Base-by-base conservation (phyloP, 1,284 basidiomycete genomes). In the Cryptococcus sp. region DNA sequence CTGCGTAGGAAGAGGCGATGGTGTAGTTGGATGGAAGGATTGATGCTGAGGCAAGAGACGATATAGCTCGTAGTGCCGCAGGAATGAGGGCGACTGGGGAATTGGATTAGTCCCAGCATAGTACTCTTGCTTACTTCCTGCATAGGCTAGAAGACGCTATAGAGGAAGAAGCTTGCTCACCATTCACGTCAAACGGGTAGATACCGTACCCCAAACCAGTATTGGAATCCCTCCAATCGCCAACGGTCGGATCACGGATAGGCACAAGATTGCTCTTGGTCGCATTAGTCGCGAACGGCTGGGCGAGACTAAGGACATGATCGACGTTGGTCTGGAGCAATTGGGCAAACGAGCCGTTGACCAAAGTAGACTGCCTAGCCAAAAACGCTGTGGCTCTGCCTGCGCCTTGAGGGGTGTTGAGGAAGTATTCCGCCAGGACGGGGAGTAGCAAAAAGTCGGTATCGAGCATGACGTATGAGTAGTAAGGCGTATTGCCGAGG, bases 191-290 rank as follows among this genome's bases (percentile, higher is more conserved):
- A 61, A 82, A 82, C 8, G 83, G 80, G 54, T 80, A 81, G 39
- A 71, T 71, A 3, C 82, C 82, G 63, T 78, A 82, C 8, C 82
- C 83, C 1, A 82, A 68, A 0, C 83, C 83, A 47, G 79, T 65
- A 57, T 80, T 79, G 25, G 81, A 82, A 65, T 84, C 83, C 46
- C 83, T 70, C 83, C 83, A 84, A 63, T 83, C 81, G 0, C 83
- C 83, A 1, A 80, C 77, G 3, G 60, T 50, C 6, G 70, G 67
- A 41, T 77, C 62, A 1, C 79, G 73, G 6, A 76, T 73, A 23
- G 72, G 64, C 25, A 81, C 74, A 35, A 78, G 70, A 47, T 80
- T 77, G 27, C 75, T 58, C 54, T 75, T 73, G 25, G 53, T 64
- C 0, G 78, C 73, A 22, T 71, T 64, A 15, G 65, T 62, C 1